A percentile compares a stretch with the other conserved stretches of the same genome.
Evolutionary conservation across 1,139 yeast genomes (phyloP).

Genomic region (Candida sanyaensis): DNA sequence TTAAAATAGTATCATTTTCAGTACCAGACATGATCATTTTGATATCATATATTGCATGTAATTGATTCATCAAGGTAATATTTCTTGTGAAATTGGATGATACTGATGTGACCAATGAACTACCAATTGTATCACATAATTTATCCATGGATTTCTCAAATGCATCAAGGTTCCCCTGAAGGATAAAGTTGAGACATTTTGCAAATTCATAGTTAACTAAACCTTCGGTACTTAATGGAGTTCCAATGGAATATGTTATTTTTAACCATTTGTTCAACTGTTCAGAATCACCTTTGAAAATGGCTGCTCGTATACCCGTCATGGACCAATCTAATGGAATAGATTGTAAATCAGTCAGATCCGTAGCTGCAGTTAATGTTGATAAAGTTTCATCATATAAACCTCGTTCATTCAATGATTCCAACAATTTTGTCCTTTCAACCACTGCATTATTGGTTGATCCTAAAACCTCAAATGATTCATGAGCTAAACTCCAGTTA

Average conservation of each 20-base stretch:
- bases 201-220: conserved; percentile 70
- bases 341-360: conserved; percentile 22
- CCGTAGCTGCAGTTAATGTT: conserved; percentile 30
- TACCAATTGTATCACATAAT: conserved; percentile 60
- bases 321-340: conserved; percentile 57
- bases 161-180: conserved; percentile 25
- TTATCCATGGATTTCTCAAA: conserved; percentile 45
- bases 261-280: conserved; percentile 59
- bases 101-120: conserved; percentile 58
- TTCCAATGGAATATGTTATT: conserved; percentile 35
- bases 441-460: conserved; percentile 34
- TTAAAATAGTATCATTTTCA: conserved; percentile 26
- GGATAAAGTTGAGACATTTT: conserved; percentile 52
- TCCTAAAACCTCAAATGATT: conserved; percentile 75
- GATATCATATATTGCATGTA: conserved; percentile 76
- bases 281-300: conserved; percentile 58
- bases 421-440: conserved; percentile 36
- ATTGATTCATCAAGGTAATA: conserved; percentile 54
- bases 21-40: conserved; percentile 25
- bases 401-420: conserved; percentile 44
- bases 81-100: conserved; percentile 66
- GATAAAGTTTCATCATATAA: conserved; percentile 43
- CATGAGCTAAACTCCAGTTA: conserved; percentile 86
- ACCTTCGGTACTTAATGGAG: conserved; percentile 52
- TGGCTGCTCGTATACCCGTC: conserved; percentile 75